phyloP scores from a whole-genome alignment of 148 eudicot species.

The Heliosperma pusillum region DNA sequence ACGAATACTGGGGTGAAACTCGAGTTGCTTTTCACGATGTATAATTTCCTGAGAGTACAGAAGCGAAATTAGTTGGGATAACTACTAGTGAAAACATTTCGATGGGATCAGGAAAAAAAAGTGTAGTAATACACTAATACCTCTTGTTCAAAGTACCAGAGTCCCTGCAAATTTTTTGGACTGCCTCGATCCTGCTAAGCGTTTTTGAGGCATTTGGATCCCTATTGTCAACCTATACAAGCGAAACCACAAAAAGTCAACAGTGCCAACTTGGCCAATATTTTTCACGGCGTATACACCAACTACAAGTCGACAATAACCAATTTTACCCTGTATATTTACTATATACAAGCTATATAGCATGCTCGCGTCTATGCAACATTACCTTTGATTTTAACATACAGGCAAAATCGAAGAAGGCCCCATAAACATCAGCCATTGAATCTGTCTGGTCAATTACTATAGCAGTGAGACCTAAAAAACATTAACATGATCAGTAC shows the following conservation, averaged over 20 bases:
- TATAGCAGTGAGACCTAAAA: slow-evolving; percentile 79
- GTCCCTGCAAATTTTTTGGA: slow-evolving; percentile 66
- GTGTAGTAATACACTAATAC: slow-evolving; percentile 40
- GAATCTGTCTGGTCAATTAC: slow-evolving; percentile 62
- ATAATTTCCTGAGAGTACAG: slow-evolving; percentile 45
- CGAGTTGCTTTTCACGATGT: slow-evolving; percentile 42
- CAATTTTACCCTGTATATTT: not conserved
- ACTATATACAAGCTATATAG: not conserved
- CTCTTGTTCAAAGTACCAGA: slow-evolving; percentile 64
- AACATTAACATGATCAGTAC: not conserved
- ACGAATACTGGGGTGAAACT: slow-evolving; percentile 43
- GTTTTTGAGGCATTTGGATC: slow-evolving; percentile 80
- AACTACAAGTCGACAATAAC: not conserved
- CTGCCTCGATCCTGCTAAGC: slow-evolving; percentile 54
- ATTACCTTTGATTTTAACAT: slow-evolving; percentile 75
- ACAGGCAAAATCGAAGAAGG: slow-evolving; percentile 73
- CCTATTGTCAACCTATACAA: slow-evolving; percentile 48
- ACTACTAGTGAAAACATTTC: not conserved
- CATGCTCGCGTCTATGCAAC: not conserved
- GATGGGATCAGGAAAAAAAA: not conserved
- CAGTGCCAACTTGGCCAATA: not conserved
- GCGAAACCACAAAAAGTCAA: slow-evolving; percentile 3
- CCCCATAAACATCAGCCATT: slow-evolving; percentile 85
- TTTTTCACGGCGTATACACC: not conserved
- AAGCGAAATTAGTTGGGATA: slow-evolving; percentile 5